Conservation (phyloP, 768 basidiomycete species). For the Xerocomellus dryophilus region DNA sequence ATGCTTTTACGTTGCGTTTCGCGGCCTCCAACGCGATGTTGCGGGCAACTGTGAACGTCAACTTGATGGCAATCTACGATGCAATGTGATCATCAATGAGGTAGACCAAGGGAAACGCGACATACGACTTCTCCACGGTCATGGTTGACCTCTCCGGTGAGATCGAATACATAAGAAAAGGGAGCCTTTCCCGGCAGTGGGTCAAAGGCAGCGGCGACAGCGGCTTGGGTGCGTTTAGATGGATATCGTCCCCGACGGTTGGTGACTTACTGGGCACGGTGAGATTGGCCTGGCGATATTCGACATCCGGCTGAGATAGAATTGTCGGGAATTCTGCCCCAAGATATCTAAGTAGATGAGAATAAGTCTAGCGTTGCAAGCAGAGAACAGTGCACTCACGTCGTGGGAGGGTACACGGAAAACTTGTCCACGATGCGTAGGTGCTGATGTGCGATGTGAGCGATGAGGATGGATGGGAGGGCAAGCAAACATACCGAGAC, state of each 20-base stretch:
- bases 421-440: conserved; percentile 73
- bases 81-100: conserved; percentile 5
- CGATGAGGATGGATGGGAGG: conserved; percentile 9
- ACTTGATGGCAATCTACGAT: conserved; percentile 69
- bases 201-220: conserved; percentile 66
- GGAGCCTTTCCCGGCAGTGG: conserved; percentile 65
- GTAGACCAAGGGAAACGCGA: conserved; percentile 3
- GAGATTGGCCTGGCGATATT: conserved; percentile 81
- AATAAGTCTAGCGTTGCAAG: conserved; percentile 11
- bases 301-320: conserved; percentile 64
- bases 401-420: conserved; percentile 70
- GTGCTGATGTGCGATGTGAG: conserved; percentile 40
- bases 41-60: conserved; percentile 67
- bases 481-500: conserved; percentile 57
- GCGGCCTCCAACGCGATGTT: conserved; percentile 75
- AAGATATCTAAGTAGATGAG: conserved; percentile 55
- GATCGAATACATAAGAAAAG: conserved; percentile 82
- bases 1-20: conserved; percentile 74
- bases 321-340: conserved; percentile 71
- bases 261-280: conserved; percentile 59
- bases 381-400: conserved; percentile 41
- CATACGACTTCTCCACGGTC: conserved; percentile 74
- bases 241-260: background rate
- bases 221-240: conserved; percentile 42
- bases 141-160: conserved; percentile 73